Percentiles rank a stretch among this genome's conserved stretches.
These are phyloP conservation scores for Paramecium sonneborni DNA, from an alignment of 73 alveolate species.

Conservation along the genomic window DNA sequence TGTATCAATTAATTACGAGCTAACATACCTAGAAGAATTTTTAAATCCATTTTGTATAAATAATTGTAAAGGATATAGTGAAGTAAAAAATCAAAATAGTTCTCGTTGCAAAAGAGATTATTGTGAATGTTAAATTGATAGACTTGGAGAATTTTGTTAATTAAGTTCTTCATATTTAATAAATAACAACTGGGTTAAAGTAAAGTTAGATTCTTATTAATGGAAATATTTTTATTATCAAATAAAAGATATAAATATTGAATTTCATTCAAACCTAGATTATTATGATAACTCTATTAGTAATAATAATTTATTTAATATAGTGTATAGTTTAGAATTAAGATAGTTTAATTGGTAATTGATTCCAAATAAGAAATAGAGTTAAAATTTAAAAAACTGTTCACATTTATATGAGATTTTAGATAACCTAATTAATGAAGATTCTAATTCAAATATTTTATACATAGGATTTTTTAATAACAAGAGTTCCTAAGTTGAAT, in stretches of 20 bases:
- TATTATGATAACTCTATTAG: neutral
- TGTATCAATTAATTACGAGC: neutral
- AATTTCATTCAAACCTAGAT: neutral
- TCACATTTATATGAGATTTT: neutral
- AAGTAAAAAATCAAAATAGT: neutral
- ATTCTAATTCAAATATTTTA: neutral
- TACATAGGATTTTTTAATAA: neutral
- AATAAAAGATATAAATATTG: neutral
- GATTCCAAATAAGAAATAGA: neutral
- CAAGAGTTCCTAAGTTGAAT: neutral
- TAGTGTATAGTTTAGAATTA: neutral
- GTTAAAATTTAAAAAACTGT: neutral
- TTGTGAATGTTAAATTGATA: neutral
- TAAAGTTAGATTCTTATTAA: neutral
- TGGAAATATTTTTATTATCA: neutral
- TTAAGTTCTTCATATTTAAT: neutral
- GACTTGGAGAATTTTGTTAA: constrained; percentile 22
- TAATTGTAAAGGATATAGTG: neutral
- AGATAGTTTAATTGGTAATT: neutral
- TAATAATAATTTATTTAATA: neutral
- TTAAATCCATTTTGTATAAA: neutral
- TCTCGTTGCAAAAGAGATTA: neutral
- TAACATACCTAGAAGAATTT: neutral
- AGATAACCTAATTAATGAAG: neutral
- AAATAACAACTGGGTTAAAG: neutral